These are phyloP conservation scores for Elongisporangium prolatum DNA, from an alignment of 352 stramenopile species.

Conservation along the genomic window DNA sequence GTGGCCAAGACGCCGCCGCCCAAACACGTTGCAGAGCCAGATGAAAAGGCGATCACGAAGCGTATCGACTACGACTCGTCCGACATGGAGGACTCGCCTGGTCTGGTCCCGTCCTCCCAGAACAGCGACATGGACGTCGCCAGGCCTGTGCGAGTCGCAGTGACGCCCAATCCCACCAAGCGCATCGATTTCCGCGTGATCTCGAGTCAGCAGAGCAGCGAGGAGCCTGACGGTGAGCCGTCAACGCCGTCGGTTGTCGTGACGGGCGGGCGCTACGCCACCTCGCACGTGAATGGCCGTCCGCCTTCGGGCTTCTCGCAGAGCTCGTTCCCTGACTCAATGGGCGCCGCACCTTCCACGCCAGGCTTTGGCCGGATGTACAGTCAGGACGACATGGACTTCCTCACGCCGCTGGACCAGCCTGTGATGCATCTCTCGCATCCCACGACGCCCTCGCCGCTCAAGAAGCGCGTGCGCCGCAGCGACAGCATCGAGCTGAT, in stretches of 20 bases:
- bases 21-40: conserved; percentile 7
- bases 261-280: conserved; percentile 17
- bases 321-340: conserved; percentile 16
- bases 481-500: conserved; percentile 27
- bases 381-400: conserved; percentile 85
- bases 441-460: conserved; percentile 71
- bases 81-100: conserved; percentile 45
- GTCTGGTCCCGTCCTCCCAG: conserved; percentile 28
- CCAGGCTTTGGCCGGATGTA: conserved; percentile 45
- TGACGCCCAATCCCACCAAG: conserved; percentile 19
- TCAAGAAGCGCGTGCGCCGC: conserved; percentile 72
- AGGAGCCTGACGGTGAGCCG: conserved; percentile 62
- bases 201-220: conserved; percentile 51
- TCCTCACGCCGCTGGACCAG: conserved; percentile 79
- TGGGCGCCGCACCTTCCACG: conserved; percentile 11
- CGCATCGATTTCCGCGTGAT: conserved; percentile 70
- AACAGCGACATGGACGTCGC: conserved; percentile 27
- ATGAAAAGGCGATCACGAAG: conserved; percentile 53
- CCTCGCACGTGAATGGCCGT: neutral
- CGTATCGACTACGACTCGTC: conserved; percentile 72
- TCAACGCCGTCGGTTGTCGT: conserved; percentile 4
- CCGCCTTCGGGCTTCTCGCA: conserved; percentile 25
- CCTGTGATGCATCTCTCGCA: conserved; percentile 79
- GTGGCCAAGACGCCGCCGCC: conserved; percentile 8
- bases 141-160: conserved; percentile 14